Conservation (phyloP, 129 eudicot species). For the Dittrichia graveolens region DNA sequence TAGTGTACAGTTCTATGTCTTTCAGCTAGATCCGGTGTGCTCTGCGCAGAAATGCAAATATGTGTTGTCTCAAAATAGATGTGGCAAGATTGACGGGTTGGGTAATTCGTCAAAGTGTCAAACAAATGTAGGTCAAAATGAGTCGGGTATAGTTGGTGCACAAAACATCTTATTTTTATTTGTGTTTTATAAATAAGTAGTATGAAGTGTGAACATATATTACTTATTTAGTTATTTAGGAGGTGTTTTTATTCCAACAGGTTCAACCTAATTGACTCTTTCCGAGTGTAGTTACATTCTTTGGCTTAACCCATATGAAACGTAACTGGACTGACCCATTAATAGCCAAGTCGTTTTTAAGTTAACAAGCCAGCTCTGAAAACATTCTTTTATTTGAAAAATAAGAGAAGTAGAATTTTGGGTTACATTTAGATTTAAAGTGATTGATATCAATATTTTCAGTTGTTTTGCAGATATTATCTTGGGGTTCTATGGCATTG, state of each 20-base stretch:
- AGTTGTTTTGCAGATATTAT: constrained; percentile 79
- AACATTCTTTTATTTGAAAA: neutral
- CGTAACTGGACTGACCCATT: neutral
- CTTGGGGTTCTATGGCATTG: constrained; percentile 90
- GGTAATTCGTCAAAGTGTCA: constrained; percentile 1
- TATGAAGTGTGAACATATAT: too few species aligned
- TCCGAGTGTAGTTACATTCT: neutral
- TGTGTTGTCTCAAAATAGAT: too few species aligned
- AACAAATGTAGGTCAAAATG: neutral
- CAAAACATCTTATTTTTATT: neutral
- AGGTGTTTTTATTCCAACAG: neutral
- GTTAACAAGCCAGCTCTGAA: neutral
- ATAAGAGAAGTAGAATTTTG: neutral
- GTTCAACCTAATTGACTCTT: neutral
- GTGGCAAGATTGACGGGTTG: too few species aligned
- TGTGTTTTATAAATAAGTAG: too few species aligned
- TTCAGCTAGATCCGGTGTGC: neutral
- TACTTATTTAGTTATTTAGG: neutral
- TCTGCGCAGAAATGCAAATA: too few species aligned
- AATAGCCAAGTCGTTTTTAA: too few species aligned
- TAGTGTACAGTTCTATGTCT: neutral
- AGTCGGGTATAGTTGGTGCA: neutral
- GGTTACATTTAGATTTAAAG: constrained; percentile 7
- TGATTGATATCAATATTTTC: constrained; percentile 39
- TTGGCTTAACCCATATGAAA: neutral